Evolutionary conservation across 768 basidiomycete species (phyloP), one percentile per base, ranked within the genome.

Genomic region (Mrakia gelida): DNA sequence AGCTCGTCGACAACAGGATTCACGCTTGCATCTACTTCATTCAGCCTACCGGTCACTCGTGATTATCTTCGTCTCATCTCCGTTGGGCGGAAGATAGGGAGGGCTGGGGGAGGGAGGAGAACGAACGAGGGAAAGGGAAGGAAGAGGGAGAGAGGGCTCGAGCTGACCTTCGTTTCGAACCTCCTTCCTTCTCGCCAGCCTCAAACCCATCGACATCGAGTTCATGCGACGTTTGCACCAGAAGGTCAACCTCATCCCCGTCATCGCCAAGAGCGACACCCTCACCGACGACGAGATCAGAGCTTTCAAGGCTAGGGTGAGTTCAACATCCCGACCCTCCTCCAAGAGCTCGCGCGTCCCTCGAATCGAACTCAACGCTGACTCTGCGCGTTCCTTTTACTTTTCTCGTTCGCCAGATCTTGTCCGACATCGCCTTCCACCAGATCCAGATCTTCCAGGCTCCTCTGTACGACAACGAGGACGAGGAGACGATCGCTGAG

Each of bases 1-100:
- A 98, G 85, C 89, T 97, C 79, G 90, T 92, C 71, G 97, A 99
- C 87, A 98, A 98, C 87, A 91, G 97, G 68, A 92, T 99, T 61
- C 97, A 99, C 84, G 97, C 97, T 23, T 98, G 97, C 85, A 88
- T 99, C 77, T 99, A 99, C 88, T 99, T 99, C 85, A 95, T 99
- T 81, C 95, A 98, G 83, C 94, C 97, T 52, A 98, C 96, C 1
- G 96, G 97, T 79, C 97, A 99, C 85, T 91, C 95, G 94, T 97
- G 84, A 86, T 94, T 86, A n/a, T n/a, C n/a, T n/a, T n/a, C n/a
- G n/a, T n/a, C n/a, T n/a, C n/a, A n/a, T n/a, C n/a, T n/a, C n/a
- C n/a, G n/a, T n/a, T n/a, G n/a, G n/a, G n/a, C n/a, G n/a, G n/a
- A n/a, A n/a, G n/a, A n/a, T n/a, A n/a, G n/a, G n/a, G 9, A 59